Evolutionary conservation across 192 early-diverging fungal genomes (phyloP).

Genomic region (Backusella morwellensis): DNA sequence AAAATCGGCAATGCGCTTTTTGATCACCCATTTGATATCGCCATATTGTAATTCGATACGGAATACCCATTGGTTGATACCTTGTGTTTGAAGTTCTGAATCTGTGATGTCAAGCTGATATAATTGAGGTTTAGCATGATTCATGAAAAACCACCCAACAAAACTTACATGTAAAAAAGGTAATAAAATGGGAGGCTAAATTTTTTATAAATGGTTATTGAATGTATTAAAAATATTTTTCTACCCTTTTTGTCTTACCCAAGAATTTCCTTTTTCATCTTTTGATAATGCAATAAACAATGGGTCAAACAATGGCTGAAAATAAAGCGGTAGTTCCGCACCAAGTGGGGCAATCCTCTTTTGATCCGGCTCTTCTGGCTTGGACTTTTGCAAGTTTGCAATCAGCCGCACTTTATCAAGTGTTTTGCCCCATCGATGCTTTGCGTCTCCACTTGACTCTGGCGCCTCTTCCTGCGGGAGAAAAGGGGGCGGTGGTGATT

Average conservation of each 20-base stretch:
- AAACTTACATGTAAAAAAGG: constrained; percentile 15
- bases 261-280: constrained; percentile 24
- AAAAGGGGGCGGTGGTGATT: not conserved
- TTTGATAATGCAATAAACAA: constrained; percentile 16
- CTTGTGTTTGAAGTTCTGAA: constrained; percentile 24
- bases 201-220: too few species aligned
- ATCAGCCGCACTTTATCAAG: constrained; percentile 29
- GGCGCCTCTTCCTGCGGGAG: not conserved
- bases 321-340: constrained; percentile 18
- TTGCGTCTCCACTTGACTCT: constrained; percentile 3
- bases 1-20: constrained; percentile 64
- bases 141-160: too few species aligned
- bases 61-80: constrained; percentile 35
- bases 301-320: constrained; percentile 24
- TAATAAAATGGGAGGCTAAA: constrained; percentile 23
- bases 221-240: too few species aligned
- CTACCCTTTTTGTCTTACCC: constrained; percentile 8
- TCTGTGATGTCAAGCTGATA: constrained; percentile 25
- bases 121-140: not conserved
- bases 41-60: constrained; percentile 58
- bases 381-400: not conserved
- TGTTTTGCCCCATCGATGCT: constrained; percentile 30
- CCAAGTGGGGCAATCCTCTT: not conserved
- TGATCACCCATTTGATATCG: constrained; percentile 75
- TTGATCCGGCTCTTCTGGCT: not conserved